Evolutionary conservation across 345 rosid species (phyloP).

Genomic region (Salix suchowensis): DNA sequence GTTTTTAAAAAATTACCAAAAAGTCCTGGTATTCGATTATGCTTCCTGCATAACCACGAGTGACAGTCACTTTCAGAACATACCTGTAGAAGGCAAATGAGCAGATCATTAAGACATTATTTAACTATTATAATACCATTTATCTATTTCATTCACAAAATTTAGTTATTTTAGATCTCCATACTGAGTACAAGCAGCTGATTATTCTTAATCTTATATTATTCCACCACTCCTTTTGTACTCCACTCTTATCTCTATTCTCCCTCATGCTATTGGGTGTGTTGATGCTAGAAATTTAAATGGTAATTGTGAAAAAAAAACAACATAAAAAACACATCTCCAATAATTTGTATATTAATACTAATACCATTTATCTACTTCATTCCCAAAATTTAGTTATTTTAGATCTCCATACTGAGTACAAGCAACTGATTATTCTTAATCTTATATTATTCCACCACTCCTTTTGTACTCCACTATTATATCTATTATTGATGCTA

Average conservation of each 20-base stretch:
- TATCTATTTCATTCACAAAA: not conserved
- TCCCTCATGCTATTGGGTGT: not conserved
- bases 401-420: not conserved
- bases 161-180: not conserved
- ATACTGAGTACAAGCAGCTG: not conserved
- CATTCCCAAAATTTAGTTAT: not conserved
- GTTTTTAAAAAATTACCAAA: slow-evolving; percentile 51
- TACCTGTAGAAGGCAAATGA: slow-evolving; percentile 50
- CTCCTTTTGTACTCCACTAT: not conserved
- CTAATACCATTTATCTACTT: not conserved
- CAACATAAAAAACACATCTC: no score
- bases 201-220: not conserved
- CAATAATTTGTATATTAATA: no score
- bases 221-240: not conserved
- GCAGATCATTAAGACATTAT: not conserved
- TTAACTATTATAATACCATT: not conserved
- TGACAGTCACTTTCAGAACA: slow-evolving; percentile 85
- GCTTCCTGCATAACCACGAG: slow-evolving; percentile 90
- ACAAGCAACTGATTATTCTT: not conserved
- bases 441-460: no score
- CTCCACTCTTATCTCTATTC: not conserved
- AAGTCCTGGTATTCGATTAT: slow-evolving; percentile 89
- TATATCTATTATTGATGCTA: not conserved
- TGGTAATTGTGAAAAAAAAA: not conserved
- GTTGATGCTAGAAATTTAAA: not conserved